Conservation (phyloP, 192 early-diverging fungal species). For the Diversispora eburnea region DNA sequence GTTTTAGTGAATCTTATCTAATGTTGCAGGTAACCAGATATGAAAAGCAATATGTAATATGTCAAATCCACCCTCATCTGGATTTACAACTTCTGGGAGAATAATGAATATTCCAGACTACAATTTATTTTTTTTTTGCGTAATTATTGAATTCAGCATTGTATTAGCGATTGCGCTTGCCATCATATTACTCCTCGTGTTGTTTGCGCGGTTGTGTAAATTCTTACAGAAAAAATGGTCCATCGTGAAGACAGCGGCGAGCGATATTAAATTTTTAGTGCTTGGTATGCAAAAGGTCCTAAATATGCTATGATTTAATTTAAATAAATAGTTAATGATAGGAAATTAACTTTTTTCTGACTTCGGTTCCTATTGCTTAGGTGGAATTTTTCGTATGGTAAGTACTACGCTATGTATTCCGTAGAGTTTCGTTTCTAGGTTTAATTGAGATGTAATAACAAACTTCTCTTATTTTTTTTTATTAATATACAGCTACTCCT, state of each 20-base stretch:
- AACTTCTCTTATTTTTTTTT: neutral
- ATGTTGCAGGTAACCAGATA: neutral
- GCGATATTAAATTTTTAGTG: neutral
- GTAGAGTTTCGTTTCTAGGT: neutral
- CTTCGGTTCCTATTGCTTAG: neutral
- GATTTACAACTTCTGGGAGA: neutral
- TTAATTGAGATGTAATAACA: neutral
- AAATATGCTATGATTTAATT: too few species aligned
- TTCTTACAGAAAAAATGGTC: constrained; percentile 2
- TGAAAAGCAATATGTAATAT: neutral
- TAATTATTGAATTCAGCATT: neutral
- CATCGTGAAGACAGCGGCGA: neutral
- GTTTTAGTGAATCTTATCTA: neutral
- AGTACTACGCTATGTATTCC: too few species aligned
- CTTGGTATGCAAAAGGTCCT: constrained; percentile 22
- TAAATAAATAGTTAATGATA: too few species aligned
- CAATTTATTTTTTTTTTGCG: constrained; percentile 12
- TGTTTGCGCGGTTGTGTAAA: neutral
- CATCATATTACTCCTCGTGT: neutral
- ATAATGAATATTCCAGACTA: neutral
- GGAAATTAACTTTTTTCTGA: too few species aligned
- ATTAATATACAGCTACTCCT: constrained; percentile 14
- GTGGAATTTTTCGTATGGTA: constrained; percentile 22
- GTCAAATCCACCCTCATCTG: neutral
- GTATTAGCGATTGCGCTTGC: neutral